phyloP scores from a whole-genome alignment of 129 eudicot species.

The Cynara cardunculus region DNA sequence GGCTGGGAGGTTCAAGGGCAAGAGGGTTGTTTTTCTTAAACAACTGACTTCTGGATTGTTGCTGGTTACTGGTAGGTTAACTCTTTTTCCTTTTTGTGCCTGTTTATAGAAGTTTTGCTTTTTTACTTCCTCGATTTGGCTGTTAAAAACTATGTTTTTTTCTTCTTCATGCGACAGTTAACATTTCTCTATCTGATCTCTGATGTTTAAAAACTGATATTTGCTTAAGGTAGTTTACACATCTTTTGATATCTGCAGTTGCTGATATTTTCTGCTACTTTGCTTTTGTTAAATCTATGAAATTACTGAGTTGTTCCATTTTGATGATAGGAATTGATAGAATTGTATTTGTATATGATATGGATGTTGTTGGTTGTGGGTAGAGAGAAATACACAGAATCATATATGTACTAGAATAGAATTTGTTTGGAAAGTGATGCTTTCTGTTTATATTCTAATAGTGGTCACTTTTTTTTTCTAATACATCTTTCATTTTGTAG shows the following conservation, averaged over 20 bases:
- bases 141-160: not conserved
- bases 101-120: not conserved
- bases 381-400: not conserved
- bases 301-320: not conserved
- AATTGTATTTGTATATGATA: not conserved
- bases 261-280: not conserved
- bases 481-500: constrained; percentile 16
- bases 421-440: not conserved
- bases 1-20: constrained; percentile 75
- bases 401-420: not conserved
- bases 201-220: not conserved
- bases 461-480: not conserved
- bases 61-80: constrained; percentile 54
- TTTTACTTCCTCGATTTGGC: not conserved
- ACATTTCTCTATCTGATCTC: not conserved
- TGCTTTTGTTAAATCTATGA: not conserved
- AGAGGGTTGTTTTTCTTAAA: constrained; percentile 79
- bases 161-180: not conserved
- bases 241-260: not conserved
- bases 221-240: not conserved
- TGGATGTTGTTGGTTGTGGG: not conserved
- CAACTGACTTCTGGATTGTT: constrained; percentile 74
- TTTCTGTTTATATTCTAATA: not conserved
- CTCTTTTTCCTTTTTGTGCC: not conserved
- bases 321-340: not conserved